phyloP scores from a whole-genome alignment of 2,329 filamentous ascomycete genomes.

The Cladosporium austrohemisphaericum region DNA sequence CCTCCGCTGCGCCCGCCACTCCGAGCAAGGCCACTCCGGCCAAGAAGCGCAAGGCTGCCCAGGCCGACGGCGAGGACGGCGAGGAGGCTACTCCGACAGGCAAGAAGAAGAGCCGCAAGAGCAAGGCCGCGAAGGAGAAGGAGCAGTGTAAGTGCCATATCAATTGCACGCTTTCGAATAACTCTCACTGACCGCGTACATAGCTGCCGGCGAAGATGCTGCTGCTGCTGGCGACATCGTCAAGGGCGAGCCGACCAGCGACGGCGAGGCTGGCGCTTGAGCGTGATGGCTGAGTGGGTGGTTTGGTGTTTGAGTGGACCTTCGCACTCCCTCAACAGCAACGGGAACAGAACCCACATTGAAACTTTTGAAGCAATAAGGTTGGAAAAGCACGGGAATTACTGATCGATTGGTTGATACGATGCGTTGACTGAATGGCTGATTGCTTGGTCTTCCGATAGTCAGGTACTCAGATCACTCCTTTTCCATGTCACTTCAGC shows the following conservation, averaged over 20 bases:
- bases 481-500: no score
- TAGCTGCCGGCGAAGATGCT: no score
- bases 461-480: no score
- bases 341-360: no score
- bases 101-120: not conserved
- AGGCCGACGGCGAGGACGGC: conserved; percentile 16
- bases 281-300: no score
- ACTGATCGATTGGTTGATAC: no score
- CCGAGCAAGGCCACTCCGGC: not conserved
- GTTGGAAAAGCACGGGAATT: no score
- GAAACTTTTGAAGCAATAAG: no score
- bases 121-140: not conserved
- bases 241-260: not conserved
- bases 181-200: not conserved
- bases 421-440: no score
- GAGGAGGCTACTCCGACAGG: conserved; percentile 1
- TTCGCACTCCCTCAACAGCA: no score
- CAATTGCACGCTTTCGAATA: not conserved
- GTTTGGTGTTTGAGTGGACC: no score
- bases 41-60: conserved; percentile 22
- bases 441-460: no score
- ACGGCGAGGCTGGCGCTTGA: not conserved
- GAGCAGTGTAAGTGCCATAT: not conserved
- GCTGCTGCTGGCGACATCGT: not conserved
- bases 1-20: conserved; percentile 1